Evolutionary conservation across 805 yeast species (phyloP).

Genomic region (Ogataea parapolymorpha): DNA sequence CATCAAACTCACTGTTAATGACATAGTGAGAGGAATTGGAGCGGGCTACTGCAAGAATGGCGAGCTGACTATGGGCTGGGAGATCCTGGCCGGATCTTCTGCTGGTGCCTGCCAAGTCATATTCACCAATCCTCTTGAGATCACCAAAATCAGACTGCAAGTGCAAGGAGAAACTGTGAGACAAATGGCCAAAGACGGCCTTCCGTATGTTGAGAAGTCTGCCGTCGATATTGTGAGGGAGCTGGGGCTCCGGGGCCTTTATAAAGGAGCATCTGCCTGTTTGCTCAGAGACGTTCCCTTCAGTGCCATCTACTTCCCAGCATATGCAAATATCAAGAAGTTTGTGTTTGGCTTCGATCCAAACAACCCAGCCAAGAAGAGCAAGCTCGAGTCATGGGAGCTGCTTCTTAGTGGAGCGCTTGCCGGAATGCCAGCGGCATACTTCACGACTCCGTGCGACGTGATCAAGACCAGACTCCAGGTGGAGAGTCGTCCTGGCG

Average conservation of each 20-base stretch:
- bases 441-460: conserved; percentile 93
- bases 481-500: conserved; percentile 74
- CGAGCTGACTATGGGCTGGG: conserved; percentile 53
- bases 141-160: conserved; percentile 91
- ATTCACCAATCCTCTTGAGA: conserved; percentile 94
- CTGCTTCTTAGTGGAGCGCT: conserved; percentile 83
- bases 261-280: conserved; percentile 91
- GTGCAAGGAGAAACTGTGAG: conserved; percentile 73
- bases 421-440: conserved; percentile 98
- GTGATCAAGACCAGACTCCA: conserved; percentile 94
- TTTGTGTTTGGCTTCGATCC: conserved; percentile 83
- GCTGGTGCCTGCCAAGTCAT: conserved; percentile 98
- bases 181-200: conserved; percentile 34
- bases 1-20: conserved; percentile 91
- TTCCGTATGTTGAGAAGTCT: conserved; percentile 37
- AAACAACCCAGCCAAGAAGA: conserved; percentile 51
- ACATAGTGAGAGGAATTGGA: conserved; percentile 72
- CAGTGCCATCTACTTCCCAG: conserved; percentile 94
- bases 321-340: conserved; percentile 89
- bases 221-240: conserved; percentile 74
- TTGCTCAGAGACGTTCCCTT: conserved; percentile 93
- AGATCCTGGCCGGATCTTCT: conserved; percentile 82
- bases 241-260: conserved; percentile 80
- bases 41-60: conserved; percentile 49
- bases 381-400: conserved; percentile 74